These are phyloP conservation scores for Cordyceps tenuipes DNA, from an alignment of 2,329 filamentous ascomycete genomes.

Conservation along the genomic window DNA sequence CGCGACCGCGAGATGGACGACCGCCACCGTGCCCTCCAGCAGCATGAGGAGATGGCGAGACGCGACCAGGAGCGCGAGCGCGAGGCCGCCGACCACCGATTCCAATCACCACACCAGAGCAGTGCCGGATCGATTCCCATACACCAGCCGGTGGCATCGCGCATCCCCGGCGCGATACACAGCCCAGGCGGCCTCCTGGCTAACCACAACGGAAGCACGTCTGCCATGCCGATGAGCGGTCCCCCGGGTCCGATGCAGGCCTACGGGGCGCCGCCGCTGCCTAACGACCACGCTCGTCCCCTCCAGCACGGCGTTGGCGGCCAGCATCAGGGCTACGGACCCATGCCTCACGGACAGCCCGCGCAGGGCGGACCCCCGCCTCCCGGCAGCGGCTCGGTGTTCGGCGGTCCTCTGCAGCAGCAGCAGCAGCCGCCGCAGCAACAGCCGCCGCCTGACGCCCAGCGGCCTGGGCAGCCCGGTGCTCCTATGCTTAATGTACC, in stretches of 20 bases:
- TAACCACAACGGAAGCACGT: constrained; percentile 55
- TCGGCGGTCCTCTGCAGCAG: constrained; percentile 59
- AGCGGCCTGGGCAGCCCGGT: constrained; percentile 37
- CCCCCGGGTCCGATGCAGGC: constrained; percentile 40
- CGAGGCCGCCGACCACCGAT: constrained; percentile 57
- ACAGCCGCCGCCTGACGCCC: constrained; percentile 54
- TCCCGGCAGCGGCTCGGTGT: constrained; percentile 54
- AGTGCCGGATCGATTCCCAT: constrained; percentile 82
- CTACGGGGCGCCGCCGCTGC: constrained; percentile 48
- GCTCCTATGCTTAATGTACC: constrained; percentile 42
- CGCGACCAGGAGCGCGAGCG: constrained; percentile 40
- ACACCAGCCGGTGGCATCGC: constrained; percentile 85
- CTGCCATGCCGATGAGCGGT: constrained; percentile 43
- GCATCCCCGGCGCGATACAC: constrained; percentile 74
- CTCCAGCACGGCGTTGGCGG: constrained; percentile 40
- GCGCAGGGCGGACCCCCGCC: constrained; percentile 44
- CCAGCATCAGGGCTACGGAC: constrained; percentile 50
- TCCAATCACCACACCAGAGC: constrained; percentile 73
- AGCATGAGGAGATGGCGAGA: constrained; percentile 40
- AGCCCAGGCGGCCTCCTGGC: constrained; percentile 83
- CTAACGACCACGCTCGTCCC: constrained; percentile 40
- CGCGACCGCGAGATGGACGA: constrained; percentile 42
- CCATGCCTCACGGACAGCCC: constrained; percentile 42
- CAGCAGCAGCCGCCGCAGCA: constrained; percentile 52
- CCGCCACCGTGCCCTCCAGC: constrained; percentile 37